Evolutionary conservation across 1,139 yeast species (phyloP), one percentile per base, ranked within the genome.

Genomic region (Geotrichum phurueaensis): DNA sequence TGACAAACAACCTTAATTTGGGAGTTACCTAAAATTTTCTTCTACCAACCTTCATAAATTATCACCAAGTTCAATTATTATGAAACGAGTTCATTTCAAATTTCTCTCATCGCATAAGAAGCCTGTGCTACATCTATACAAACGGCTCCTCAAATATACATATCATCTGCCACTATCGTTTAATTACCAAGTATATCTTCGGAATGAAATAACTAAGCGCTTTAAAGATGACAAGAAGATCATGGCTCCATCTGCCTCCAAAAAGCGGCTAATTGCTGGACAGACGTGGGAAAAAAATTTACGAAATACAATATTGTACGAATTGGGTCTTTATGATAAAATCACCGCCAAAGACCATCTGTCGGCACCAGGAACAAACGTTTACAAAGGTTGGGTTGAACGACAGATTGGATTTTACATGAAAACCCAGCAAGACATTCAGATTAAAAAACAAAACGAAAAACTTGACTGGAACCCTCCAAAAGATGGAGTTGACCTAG

Each of bases 101-200:
- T 33, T 50, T 27, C 56, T 61, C 15, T 56, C 53, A n/a, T 51
- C 63, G 3, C 63, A 61, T 45, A 43, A 58, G 22, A 45, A 45
- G n/a, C 62, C 63, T 2, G 58, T 58, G 15, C 36, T 59, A 18
- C 58, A 51, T 7, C 48, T 61, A 22, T 61, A 52, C 45, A 52
- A 54, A 18, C 49, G 60, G 3, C 47, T 61, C 2, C 22, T 59
- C 9, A 51, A 60, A 45, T 48, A 54, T 43, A 31, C 59, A 15
- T 52, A 52, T 13, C 62, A 61, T 57, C 48, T 61, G 7, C 62
- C 63, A n/a, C 25, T 61, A 20, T 51, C 63, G 5, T 27, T 25
- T 22, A 50, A 45, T 39, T 51, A 60, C 29, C 56, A 49, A 20
- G 22, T 23, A 12, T 36, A 33, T 15, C 50, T 60, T 12, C 51